Evolutionary conservation across 2,329 filamentous ascomycete genomes (phyloP), one percentile per base, ranked within the genome.

Genomic region (Hypoxylon sp.): DNA sequence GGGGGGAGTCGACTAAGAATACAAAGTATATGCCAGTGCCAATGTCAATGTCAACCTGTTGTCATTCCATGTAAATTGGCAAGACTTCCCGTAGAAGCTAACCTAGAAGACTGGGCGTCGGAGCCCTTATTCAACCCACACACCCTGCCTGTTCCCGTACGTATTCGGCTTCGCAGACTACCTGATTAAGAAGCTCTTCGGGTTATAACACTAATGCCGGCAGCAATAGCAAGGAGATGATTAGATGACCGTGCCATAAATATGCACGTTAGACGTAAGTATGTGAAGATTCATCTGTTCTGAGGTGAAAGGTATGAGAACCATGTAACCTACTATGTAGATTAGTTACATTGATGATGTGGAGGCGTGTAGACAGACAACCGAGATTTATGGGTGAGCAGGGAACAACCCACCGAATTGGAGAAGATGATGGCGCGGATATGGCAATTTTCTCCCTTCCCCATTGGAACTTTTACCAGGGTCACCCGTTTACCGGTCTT

Each of bases 271-370:
- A 31, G 33, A 54, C 20, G 61, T 67, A 51, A 40, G 33, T 25
- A 22, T 25, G 11, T 33, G 37, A 33, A 13, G 10, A 59, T 59
- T 25, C 14, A 33, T n/a, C 44, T 20, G 8, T 44, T 44, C 40
- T 44, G 10, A 44, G 40, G 17, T 22, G 40, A 44, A 4, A 44
- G 17, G n/a, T 44, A 22, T 42, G 40, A 22, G 40, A 22, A 22
- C 8, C 17, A 44, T 44, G 40, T 44, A 44, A 44, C 40, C 40
- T 10, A 7, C 7, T 20, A 33, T 10, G 37, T 27, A 46, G 11
- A 10, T 20, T 50, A 56, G 59, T 48, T 67, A 55, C 55, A 60
- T 55, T 17, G 40, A 53, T 64, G 65, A 64, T 61, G 64, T 54
- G 27, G 50, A 33, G 40, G 40, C 37, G 3, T 14, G 44, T 40